phyloP scores from a whole-genome alignment of 257 asterid genomes.

The Ophiorrhiza pumila region DNA sequence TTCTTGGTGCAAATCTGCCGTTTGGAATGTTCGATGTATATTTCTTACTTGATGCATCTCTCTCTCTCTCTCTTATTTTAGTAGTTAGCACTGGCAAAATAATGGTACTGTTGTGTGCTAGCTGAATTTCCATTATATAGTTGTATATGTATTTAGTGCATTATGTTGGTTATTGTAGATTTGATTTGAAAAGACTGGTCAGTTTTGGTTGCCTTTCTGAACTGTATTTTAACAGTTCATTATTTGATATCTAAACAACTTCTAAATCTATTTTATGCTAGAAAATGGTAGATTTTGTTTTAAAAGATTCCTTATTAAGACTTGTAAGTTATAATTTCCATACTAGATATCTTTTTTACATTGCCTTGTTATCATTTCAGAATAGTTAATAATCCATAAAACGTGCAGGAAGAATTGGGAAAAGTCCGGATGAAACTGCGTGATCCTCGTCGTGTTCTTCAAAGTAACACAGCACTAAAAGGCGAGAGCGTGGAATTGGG shows the following conservation, averaged over 20 bases:
- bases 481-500: conserved; percentile 40
- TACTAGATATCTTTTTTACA: conserved; percentile 4
- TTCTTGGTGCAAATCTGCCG: not conserved
- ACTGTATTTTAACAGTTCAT: not conserved
- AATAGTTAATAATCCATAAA: conserved; percentile 6
- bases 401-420: conserved; percentile 73
- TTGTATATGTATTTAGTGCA: not conserved
- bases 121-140: not conserved
- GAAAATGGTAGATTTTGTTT: not conserved
- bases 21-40: not conserved
- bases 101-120: not conserved
- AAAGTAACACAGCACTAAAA: conserved; percentile 45
- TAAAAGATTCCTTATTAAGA: not conserved
- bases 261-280: not conserved
- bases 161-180: not conserved
- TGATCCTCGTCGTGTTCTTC: conserved; percentile 91
- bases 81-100: not conserved
- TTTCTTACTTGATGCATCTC: not conserved
- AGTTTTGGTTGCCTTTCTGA: not conserved
- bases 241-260: not conserved
- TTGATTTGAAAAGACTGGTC: not conserved
- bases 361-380: conserved; percentile 12
- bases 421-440: conserved; percentile 90
- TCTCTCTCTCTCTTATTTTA: not conserved
- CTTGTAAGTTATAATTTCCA: not conserved